Percentiles rank a stretch among this genome's conserved stretches.
phyloP scores from a whole-genome alignment of 495 filamentous ascomycete genomes.

The Aspergillus taichungensis region DNA sequence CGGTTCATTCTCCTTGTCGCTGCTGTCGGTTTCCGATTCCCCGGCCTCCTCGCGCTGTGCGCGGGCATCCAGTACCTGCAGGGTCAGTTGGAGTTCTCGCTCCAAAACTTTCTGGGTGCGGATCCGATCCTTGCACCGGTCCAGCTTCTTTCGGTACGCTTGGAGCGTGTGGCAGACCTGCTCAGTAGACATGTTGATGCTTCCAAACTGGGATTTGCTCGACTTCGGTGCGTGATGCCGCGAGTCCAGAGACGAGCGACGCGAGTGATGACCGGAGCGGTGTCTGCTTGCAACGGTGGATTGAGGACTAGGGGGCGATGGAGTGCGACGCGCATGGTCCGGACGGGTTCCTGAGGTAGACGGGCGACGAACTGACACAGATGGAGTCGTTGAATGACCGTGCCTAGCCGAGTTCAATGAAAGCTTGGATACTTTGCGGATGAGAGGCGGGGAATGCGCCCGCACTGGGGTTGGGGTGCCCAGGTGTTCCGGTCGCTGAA shows the following conservation, averaged over 20 bases:
- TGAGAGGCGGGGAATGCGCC: slow-evolving; percentile 55
- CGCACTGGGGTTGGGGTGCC: slow-evolving; percentile 47
- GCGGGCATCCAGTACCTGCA: slow-evolving; percentile 55
- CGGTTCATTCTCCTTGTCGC: slow-evolving; percentile 35
- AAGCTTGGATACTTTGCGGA: slow-evolving; percentile 47
- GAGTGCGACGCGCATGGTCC: slow-evolving; percentile 31
- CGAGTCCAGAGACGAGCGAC: slow-evolving; percentile 51
- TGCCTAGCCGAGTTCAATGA: slow-evolving; percentile 28
- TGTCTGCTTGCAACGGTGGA: slow-evolving; percentile 14
- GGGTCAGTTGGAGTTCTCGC: slow-evolving; percentile 68
- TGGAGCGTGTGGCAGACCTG: slow-evolving; percentile 70
- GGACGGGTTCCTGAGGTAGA: slow-evolving; percentile 19
- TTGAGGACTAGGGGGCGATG: slow-evolving; percentile 37
- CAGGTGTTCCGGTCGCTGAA: slow-evolving; percentile 46
- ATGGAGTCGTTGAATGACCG: slow-evolving; percentile 22
- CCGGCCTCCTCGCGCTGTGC: slow-evolving; percentile 20
- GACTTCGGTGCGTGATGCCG: slow-evolving; percentile 46
- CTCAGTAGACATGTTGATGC: slow-evolving; percentile 66
- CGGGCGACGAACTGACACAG: slow-evolving; percentile 29
- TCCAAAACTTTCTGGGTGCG: slow-evolving; percentile 67
- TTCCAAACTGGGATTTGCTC: slow-evolving; percentile 48
- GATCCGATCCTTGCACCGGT: slow-evolving; percentile 51
- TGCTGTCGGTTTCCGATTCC: slow-evolving; percentile 38
- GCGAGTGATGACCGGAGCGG: slow-evolving; percentile 13
- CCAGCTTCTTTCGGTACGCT: slow-evolving; percentile 74